Evolutionary conservation across 2,329 filamentous ascomycete genomes (phyloP).

Genomic region (Colletotrichum euphorbiae): DNA sequence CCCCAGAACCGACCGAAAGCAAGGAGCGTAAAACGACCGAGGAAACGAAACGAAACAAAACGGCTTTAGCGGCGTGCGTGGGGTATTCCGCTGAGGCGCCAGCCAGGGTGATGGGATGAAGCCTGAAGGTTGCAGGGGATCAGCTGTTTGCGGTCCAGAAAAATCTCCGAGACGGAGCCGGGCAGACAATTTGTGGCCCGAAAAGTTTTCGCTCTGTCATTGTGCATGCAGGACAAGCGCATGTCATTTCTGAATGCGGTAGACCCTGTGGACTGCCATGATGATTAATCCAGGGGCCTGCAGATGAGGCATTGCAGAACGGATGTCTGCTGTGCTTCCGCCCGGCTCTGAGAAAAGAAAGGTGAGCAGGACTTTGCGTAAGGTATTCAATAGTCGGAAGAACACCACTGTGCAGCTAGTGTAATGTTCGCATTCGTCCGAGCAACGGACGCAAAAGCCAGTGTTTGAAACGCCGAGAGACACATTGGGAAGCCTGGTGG

Average conservation of each 20-base stretch:
- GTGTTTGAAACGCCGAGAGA: slow-evolving; percentile 31
- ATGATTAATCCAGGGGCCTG: background rate
- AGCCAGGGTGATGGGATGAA: slow-evolving; percentile 28
- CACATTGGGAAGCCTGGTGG: slow-evolving; percentile 31
- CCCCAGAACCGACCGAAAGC: slow-evolving; percentile 33
- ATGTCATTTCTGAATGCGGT: slow-evolving; percentile 19
- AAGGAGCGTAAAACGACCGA: slow-evolving; percentile 21
- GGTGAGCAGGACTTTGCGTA: background rate
- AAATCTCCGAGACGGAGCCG: slow-evolving; percentile 39
- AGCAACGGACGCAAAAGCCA: slow-evolving; percentile 20
- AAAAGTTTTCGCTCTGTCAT: slow-evolving; percentile 34
- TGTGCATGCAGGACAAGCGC: slow-evolving; percentile 16
- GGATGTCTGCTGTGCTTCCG: background rate
- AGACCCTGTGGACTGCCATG: background rate
- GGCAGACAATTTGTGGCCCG: slow-evolving; percentile 21
- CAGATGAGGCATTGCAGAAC: background rate
- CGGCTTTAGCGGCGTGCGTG: slow-evolving; percentile 22
- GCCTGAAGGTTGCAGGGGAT: slow-evolving; percentile 33
- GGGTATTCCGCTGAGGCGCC: slow-evolving; percentile 16
- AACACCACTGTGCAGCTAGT: background rate
- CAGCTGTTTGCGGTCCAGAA: slow-evolving; percentile 28
- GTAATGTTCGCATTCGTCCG: slow-evolving; percentile 19
- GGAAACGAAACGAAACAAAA: slow-evolving; percentile 38
- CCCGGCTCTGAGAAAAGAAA: background rate
- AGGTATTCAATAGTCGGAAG: background rate